Conservation (phyloP, 495 filamentous ascomycete species). For the Darksidea phi region DNA sequence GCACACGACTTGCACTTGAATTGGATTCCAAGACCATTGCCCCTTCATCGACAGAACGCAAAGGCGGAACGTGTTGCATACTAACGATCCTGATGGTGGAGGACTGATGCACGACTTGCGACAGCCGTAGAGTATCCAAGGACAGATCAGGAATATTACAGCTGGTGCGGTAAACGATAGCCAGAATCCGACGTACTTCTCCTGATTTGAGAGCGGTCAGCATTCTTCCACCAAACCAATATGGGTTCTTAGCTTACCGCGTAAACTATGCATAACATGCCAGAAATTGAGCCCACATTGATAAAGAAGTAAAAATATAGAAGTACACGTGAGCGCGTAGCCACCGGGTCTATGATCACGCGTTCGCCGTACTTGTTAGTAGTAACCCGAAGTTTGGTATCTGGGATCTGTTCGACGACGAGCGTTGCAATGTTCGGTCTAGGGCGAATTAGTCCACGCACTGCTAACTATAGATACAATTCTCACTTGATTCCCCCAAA, state of each 20-base stretch:
- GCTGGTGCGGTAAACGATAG: constrained; percentile 51
- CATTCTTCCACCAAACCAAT: background rate
- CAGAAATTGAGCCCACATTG: constrained; percentile 62
- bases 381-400: constrained; percentile 34
- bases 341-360: constrained; percentile 65
- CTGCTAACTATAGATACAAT: background rate
- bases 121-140: background rate
- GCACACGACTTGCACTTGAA: background rate
- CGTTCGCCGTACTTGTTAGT: constrained; percentile 40
- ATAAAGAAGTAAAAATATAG: constrained; percentile 65
- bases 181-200: constrained; percentile 75
- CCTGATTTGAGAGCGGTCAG: constrained; percentile 24
- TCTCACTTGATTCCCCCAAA: constrained; percentile 61
- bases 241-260: constrained; percentile 34
- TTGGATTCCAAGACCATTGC: constrained; percentile 13
- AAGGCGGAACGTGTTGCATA: background rate
- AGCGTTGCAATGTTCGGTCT: constrained; percentile 66
- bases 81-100: background rate
- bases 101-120: background rate
- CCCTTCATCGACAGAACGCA: constrained; percentile 3
- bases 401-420: constrained; percentile 55
- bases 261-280: constrained; percentile 57
- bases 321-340: constrained; percentile 58
- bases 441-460: constrained; percentile 59
- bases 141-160: constrained; percentile 4